Base-by-base conservation (phyloP, 2,329 filamentous ascomycete species). In the Stagonosporopsis vannaccii region DNA sequence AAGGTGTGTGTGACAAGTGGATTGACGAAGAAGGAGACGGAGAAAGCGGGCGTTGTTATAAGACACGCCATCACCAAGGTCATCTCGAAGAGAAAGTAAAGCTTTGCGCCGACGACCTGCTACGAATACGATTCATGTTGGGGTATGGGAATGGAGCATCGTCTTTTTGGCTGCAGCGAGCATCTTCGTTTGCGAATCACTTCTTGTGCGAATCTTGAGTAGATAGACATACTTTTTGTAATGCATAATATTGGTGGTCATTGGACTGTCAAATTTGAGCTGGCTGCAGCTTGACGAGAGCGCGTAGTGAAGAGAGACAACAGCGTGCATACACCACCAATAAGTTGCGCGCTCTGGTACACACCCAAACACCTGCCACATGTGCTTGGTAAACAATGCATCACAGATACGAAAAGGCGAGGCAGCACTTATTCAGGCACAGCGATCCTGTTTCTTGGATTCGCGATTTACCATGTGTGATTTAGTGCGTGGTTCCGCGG, bases 1-100 rank as follows among this genome's bases (percentile, higher is more conserved):
- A 97, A 98, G 79, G 86, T 98, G 12, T 98, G 94, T 72, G 82
- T 97, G 50, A 97, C 93, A 0, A 90, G 86, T 5, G 95, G 90
- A 1, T 80, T 99, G 60, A 90, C 90, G 22, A 96, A 90, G 81
- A 97, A 96, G 80, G 95, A 99, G 76, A 90, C 93, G 51, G 96
- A 99, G 79, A 97, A 96, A 81, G 92, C 95, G 0, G 95, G 93
- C 13, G 87, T 89, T 7, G 88, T 86, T 9, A 93, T 99, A 65
- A 84, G 94, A 58, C 93, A 97, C 78, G 94, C 95, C 13, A 91
- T 98, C 64, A 96, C 93, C 47, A 97, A 97, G 79, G 87, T 98
- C 59, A 87, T 99, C 83, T 84, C 82, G 66, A 79, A 79, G 68
- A 79, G 78, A 71, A 83, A 73, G 66, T 76, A 68, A 35, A 44